These are phyloP conservation scores for Stemphylium lycopersici DNA, from an alignment of 2,329 filamentous ascomycete genomes.

Conservation along the genomic window DNA sequence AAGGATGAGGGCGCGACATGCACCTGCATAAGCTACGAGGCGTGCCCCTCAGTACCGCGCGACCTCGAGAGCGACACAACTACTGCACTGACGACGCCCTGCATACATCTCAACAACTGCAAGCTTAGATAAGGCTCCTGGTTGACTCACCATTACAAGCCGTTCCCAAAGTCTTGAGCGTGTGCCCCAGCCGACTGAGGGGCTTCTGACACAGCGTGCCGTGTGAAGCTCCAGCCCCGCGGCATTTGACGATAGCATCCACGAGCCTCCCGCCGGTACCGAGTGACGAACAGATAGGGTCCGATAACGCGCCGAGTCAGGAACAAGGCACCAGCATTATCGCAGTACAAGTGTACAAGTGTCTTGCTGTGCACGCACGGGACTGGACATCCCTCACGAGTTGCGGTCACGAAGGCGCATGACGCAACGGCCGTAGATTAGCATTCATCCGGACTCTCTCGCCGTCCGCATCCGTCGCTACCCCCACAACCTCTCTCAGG, in stretches of 20 bases:
- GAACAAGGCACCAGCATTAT: constrained; percentile 18
- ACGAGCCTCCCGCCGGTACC: constrained; percentile 16
- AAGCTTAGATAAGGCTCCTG: constrained; percentile 9
- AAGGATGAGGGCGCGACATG: constrained; percentile 5
- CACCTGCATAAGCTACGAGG: constrained; percentile 25
- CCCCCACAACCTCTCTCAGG: constrained; percentile 4
- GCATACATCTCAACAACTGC: constrained; percentile 26
- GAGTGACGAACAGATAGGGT: constrained; percentile 13
- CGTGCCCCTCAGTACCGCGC: constrained; percentile 17
- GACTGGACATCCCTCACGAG: constrained; percentile 25
- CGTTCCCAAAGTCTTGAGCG: constrained; percentile 8
- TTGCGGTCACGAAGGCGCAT: constrained; percentile 28
- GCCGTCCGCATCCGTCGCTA: constrained; percentile 25
- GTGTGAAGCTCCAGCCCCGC: constrained; percentile 16
- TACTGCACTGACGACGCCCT: constrained; percentile 15
- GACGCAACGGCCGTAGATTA: constrained; percentile 34
- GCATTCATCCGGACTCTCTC: constrained; percentile 21
- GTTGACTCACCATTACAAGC: not conserved
- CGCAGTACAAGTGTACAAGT: constrained; percentile 5
- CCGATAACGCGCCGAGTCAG: constrained; percentile 20
- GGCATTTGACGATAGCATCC: constrained; percentile 3
- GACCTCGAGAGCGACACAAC: constrained; percentile 11
- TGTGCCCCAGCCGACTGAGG: constrained; percentile 21
- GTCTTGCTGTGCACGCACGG: constrained; percentile 24
- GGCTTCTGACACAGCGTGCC: constrained; percentile 18